phyloP scores from a whole-genome alignment of 768 basidiomycete species.

The Sarcodon sp. region DNA sequence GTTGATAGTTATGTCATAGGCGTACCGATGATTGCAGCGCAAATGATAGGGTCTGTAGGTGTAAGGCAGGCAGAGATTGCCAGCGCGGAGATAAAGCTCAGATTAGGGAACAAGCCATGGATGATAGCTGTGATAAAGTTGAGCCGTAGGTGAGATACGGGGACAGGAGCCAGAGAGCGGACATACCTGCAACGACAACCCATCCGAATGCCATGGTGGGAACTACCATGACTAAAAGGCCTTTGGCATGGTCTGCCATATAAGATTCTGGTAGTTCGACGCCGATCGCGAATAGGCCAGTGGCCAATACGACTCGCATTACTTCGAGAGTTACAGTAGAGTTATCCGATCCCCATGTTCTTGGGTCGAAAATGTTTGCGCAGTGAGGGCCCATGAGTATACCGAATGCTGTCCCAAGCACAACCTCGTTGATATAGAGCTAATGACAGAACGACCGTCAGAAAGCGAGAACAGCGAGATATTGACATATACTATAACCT shows the following conservation, averaged over 20 bases:
- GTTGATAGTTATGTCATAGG: neutral
- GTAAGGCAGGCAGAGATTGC: constrained; percentile 86
- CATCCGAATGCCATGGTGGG: constrained; percentile 83
- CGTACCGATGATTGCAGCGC: constrained; percentile 64
- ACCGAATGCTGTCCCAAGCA: constrained; percentile 70
- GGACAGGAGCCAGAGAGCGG: neutral
- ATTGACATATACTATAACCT: constrained; percentile 23
- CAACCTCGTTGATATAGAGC: constrained; percentile 89
- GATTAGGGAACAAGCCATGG: constrained; percentile 53
- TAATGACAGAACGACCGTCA: constrained; percentile 12
- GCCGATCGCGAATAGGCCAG: constrained; percentile 89
- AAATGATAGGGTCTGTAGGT: constrained; percentile 91
- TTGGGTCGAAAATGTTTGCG: constrained; percentile 62
- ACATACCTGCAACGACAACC: constrained; percentile 58
- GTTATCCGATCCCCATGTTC: constrained; percentile 47
- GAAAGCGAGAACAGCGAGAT: neutral
- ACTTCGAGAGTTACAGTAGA: constrained; percentile 73
- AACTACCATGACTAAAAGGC: constrained; percentile 56
- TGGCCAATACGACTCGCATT: constrained; percentile 79
- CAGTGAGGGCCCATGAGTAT: constrained; percentile 61
- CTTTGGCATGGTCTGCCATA: constrained; percentile 66
- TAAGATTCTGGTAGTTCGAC: constrained; percentile 86
- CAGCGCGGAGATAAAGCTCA: constrained; percentile 65
- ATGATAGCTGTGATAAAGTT: constrained; percentile 41
- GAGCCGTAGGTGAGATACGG: neutral